Evolutionary conservation across 495 filamentous ascomycete species (phyloP).

Genomic region (Lasiosphaeria hispida): DNA sequence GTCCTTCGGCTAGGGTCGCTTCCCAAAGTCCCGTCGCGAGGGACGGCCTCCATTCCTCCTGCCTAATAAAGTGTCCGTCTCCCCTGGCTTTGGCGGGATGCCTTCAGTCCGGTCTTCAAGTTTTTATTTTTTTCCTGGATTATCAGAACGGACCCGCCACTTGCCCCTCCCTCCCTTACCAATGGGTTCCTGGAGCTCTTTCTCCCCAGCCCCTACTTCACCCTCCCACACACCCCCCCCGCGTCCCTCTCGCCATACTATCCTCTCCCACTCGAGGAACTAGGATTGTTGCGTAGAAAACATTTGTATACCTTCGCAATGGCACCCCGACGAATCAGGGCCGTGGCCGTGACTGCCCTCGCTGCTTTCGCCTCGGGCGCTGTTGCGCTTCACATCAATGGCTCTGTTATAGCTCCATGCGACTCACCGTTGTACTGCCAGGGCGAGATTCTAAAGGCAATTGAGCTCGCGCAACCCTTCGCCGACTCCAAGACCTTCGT

Average conservation of each 20-base stretch:
- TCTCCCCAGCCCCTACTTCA: not conserved
- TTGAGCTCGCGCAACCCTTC: conserved; percentile 49
- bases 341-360: conserved; percentile 20
- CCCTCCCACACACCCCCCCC: not conserved
- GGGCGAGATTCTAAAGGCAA: conserved; percentile 45
- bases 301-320: conserved; percentile 1
- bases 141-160: not conserved
- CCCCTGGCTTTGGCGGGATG: conserved; percentile 7
- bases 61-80: conserved; percentile 6
- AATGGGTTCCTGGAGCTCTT: not conserved
- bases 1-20: not conserved
- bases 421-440: conserved; percentile 51
- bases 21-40: not conserved
- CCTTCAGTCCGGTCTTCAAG: conserved; percentile 9
- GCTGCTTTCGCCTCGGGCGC: conserved; percentile 23
- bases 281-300: too few relatives aligned
- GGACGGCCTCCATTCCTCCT: not conserved
- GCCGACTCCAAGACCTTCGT: conserved; percentile 53
- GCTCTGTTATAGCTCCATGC: conserved; percentile 45
- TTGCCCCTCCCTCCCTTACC: not conserved
- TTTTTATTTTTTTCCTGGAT: not conserved
- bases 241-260: not conserved
- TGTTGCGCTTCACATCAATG: conserved; percentile 44
- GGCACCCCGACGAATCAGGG: conserved; percentile 18
- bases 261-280: not conserved